Conservation (phyloP, 1,284 basidiomycete genomes). For the Agaricales sp. region DNA sequence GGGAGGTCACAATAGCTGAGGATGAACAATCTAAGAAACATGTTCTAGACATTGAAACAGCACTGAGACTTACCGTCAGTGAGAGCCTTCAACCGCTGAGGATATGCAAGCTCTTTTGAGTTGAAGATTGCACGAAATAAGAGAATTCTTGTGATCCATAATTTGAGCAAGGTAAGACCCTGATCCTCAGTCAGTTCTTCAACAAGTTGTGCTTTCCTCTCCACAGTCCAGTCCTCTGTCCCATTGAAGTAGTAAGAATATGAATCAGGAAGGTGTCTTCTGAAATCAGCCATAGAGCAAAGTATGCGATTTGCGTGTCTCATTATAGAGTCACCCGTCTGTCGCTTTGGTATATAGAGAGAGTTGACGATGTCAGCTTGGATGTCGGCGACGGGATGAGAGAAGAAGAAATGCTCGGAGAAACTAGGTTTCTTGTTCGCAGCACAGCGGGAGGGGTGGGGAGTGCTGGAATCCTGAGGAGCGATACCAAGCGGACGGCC, state of each 20-base stretch:
- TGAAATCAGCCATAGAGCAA: constrained; percentile 59
- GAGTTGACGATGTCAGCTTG: constrained; percentile 81
- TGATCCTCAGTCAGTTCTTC: constrained; percentile 67
- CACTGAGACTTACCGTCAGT: constrained; percentile 47
- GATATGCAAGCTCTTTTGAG: constrained; percentile 54
- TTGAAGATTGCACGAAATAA: constrained; percentile 68
- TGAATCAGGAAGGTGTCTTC: constrained; percentile 50
- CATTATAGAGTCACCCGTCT: constrained; percentile 57
- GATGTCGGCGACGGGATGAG: constrained; percentile 62
- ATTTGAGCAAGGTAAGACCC: constrained; percentile 68
- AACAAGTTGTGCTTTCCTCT: constrained; percentile 54
- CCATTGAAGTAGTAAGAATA: constrained; percentile 67
- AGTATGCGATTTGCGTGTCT: constrained; percentile 67
- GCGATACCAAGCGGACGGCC: constrained; percentile 75
- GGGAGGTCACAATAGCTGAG: constrained; percentile 68
- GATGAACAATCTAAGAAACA: constrained; percentile 3
- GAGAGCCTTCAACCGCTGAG: constrained; percentile 54
- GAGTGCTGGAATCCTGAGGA: constrained; percentile 69
- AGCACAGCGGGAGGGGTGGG: constrained; percentile 40
- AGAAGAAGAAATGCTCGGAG: constrained; percentile 65
- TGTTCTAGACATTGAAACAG: constrained; percentile 6
- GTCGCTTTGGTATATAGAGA: constrained; percentile 61
- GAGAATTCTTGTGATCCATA: constrained; percentile 70
- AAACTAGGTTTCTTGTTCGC: constrained; percentile 15
- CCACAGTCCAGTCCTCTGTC: constrained; percentile 58